Conservation (phyloP, 495 filamentous ascomycete species). For the Bacidia gigantensis region DNA sequence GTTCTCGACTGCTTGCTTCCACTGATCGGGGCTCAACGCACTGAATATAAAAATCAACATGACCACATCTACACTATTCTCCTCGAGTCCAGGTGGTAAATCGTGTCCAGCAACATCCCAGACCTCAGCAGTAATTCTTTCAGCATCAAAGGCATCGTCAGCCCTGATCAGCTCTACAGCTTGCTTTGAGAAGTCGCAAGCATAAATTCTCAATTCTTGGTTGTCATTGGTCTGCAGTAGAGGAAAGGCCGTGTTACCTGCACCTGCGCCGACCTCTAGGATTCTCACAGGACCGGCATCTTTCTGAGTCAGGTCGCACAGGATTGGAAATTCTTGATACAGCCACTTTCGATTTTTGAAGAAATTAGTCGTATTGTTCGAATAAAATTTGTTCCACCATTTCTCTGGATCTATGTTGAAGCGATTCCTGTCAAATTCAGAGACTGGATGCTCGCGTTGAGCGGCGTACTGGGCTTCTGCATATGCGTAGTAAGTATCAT, state of each 20-base stretch:
- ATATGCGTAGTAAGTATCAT: conserved; percentile 68
- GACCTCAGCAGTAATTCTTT: conserved; percentile 67
- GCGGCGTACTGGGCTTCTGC: conserved; percentile 65
- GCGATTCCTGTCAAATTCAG: conserved; percentile 69
- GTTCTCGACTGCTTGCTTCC: conserved; percentile 69
- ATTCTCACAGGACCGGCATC: conserved; percentile 48
- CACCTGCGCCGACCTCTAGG: conserved; percentile 87
- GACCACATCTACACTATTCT: conserved; percentile 72
- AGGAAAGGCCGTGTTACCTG: conserved; percentile 92
- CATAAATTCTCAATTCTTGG: conserved; percentile 61
- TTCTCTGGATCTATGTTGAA: conserved; percentile 84
- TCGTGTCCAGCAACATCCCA: conserved; percentile 70
- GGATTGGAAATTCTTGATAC: conserved; percentile 80
- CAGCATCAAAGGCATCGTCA: conserved; percentile 49
- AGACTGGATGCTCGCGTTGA: conserved; percentile 71
- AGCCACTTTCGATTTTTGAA: conserved; percentile 99
- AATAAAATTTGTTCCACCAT: conserved; percentile 96
- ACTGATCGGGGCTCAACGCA: conserved; percentile 71
- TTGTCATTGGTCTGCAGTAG: conserved; percentile 72
- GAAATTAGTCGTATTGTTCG: conserved; percentile 87
- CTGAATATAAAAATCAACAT: conserved; percentile 96
- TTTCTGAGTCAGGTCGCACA: conserved; percentile 51
- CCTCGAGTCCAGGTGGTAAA: conserved; percentile 61
- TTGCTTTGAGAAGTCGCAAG: conserved; percentile 84
- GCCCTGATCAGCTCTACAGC: conserved; percentile 78